These are phyloP conservation scores for Plasmodium coatneyi DNA, from an alignment of 169 alveolate species.

Conservation along the genomic window DNA sequence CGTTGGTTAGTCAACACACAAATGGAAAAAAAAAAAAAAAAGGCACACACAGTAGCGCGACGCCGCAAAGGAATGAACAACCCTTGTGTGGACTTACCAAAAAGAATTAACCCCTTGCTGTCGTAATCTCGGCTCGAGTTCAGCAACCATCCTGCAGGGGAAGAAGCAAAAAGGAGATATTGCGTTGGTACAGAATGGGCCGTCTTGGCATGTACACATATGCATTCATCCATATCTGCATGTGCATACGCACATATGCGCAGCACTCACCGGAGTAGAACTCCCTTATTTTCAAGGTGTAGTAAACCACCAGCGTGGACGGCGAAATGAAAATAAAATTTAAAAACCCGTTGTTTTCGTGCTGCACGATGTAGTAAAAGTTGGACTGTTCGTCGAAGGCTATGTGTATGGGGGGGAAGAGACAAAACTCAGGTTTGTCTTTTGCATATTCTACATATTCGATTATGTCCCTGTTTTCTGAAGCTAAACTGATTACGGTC, in stretches of 20 bases:
- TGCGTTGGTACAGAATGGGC: background rate
- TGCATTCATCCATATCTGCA: background rate
- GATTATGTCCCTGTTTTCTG: conserved; percentile 63
- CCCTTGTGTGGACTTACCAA: conserved; percentile 27
- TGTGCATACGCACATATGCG: background rate
- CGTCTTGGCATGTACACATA: background rate
- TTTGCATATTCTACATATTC: conserved; percentile 59
- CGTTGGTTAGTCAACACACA: background rate
- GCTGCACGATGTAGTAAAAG: conserved; percentile 65
- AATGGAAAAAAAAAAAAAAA: background rate
- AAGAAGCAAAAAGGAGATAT: conserved; percentile 3
- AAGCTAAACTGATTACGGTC: conserved; percentile 38
- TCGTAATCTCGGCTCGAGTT: conserved; percentile 37
- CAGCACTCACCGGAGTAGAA: conserved; percentile 61
- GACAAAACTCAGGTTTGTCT: conserved; percentile 23
- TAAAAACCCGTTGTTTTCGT: conserved; percentile 53
- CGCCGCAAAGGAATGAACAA: background rate
- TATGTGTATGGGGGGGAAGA: conserved; percentile 67
- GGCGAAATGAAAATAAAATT: conserved; percentile 67
- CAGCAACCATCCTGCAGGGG: conserved; percentile 65
- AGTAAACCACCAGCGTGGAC: conserved; percentile 16
- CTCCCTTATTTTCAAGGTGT: conserved; percentile 48
- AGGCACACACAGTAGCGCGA: background rate
- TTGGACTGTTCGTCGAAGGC: conserved; percentile 53
- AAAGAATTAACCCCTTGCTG: conserved; percentile 67